Evolutionary conservation across 768 basidiomycete genomes (phyloP).

Genomic region (Auriscalpium microsporum): DNA sequence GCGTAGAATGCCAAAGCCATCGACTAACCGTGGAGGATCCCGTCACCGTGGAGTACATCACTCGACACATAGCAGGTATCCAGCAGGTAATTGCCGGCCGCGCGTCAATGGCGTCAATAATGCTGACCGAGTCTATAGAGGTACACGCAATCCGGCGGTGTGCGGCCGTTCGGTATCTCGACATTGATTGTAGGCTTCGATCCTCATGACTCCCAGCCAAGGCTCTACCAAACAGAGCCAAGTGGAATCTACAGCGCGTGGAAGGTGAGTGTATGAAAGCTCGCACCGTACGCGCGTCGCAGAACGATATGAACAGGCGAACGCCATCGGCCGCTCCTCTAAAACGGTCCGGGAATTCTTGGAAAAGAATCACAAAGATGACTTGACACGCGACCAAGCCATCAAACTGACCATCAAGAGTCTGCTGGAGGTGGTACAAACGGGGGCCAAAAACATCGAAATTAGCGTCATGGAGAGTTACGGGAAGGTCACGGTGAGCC

Average conservation of each 20-base stretch:
- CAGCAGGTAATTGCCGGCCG: conserved; percentile 64
- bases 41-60: conserved; percentile 97
- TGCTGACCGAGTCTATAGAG: conserved; percentile 36
- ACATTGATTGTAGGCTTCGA: conserved; percentile 97
- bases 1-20: conserved; percentile 96
- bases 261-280: conserved; percentile 53
- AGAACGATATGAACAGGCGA: conserved; percentile 42
- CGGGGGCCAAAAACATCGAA: conserved; percentile 99
- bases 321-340: conserved; percentile 94
- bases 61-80: conserved; percentile 95
- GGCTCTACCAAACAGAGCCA: conserved; percentile 94
- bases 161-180: conserved; percentile 95
- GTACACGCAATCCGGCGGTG: conserved; percentile 98
- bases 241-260: conserved; percentile 97
- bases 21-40: conserved; percentile 97
- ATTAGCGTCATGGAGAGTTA: conserved; percentile 96
- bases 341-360: conserved; percentile 98
- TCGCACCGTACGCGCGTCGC: too few species aligned
- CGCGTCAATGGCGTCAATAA: not conserved
- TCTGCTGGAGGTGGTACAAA: conserved; percentile 95
- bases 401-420: conserved; percentile 95
- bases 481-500: conserved; percentile 77
- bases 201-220: conserved; percentile 79
- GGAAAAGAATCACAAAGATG: conserved; percentile 96
- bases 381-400: conserved; percentile 77